These are phyloP conservation scores for Telopea speciosissima DNA, from an alignment of 177 flowering plant species.

Conservation along the genomic window DNA sequence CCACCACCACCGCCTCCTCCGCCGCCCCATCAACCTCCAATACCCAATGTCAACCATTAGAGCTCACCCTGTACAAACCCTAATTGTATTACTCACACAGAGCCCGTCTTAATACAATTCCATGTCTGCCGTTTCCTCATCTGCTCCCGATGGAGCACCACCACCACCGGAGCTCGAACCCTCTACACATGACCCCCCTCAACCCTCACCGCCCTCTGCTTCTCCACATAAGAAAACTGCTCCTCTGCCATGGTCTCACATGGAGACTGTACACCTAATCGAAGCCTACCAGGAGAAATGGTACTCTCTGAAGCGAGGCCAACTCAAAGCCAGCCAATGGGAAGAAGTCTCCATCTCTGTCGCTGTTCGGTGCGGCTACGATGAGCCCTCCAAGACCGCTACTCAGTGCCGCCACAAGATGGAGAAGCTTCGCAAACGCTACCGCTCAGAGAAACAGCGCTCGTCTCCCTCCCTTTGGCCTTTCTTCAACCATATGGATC, in stretches of 20 bases:
- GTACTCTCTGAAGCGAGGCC: conserved; percentile 75
- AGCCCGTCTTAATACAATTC: background rate
- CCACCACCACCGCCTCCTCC: conserved; percentile 1
- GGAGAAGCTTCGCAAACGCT: conserved; percentile 88
- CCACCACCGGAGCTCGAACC: background rate
- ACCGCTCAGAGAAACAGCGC: conserved; percentile 56
- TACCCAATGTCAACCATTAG: conserved; percentile 2
- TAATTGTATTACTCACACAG: background rate
- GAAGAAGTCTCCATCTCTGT: conserved; percentile 72
- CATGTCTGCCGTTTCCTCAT: conserved; percentile 6
- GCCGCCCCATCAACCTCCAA: background rate
- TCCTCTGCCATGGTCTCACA: conserved; percentile 63
- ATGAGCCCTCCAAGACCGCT: conserved; percentile 53
- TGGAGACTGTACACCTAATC: conserved; percentile 69
- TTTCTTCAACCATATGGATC: conserved; percentile 60
- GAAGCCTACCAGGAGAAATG: conserved; percentile 74
- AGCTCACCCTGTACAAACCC: background rate
- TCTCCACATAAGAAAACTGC: conserved; percentile 33
- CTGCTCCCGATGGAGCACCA: background rate
- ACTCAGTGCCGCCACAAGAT: conserved; percentile 96
- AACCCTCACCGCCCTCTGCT: conserved; percentile 6
- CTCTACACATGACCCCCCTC: conserved; percentile 2
- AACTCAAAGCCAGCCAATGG: conserved; percentile 75
- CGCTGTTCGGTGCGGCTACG: conserved; percentile 62
- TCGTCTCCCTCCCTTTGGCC: conserved; percentile 43